Evolutionary conservation across 2,329 filamentous ascomycete species (phyloP).

Genomic region (Diaporthe destruens): DNA sequence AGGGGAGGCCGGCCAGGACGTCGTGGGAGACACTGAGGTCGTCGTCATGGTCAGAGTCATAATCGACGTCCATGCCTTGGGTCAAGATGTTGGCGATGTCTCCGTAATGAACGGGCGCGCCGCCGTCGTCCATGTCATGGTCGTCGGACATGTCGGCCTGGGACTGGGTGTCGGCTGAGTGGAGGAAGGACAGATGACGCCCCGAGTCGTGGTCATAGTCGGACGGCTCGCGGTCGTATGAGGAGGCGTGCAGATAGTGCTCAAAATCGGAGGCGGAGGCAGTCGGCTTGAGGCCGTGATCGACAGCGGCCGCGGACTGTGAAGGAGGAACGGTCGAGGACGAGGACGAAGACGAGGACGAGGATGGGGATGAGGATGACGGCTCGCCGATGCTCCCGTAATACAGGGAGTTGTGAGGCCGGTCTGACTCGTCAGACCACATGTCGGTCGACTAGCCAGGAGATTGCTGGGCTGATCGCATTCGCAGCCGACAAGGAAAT

Average conservation of each 20-base stretch:
- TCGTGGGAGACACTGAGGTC: constrained; percentile 21
- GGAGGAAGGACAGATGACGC: constrained; percentile 21
- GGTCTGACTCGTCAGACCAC: constrained; percentile 42
- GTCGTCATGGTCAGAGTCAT: constrained; percentile 36
- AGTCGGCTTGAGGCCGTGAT: constrained; percentile 12
- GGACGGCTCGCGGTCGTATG: constrained; percentile 32
- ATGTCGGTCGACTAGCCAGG: constrained; percentile 41
- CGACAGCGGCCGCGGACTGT: not conserved
- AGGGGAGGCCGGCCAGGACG: not conserved
- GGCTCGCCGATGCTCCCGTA: constrained; percentile 13
- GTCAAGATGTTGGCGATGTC: constrained; percentile 43
- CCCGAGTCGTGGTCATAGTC: constrained; percentile 27
- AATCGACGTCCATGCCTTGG: constrained; percentile 45
- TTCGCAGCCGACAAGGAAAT: constrained; percentile 32
- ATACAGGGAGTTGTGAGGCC: constrained; percentile 26
- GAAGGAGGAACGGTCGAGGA: constrained; percentile 9
- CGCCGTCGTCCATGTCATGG: constrained; percentile 46
- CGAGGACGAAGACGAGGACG: constrained; percentile 14
- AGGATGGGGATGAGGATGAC: constrained; percentile 21
- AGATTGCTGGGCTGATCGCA: constrained; percentile 32
- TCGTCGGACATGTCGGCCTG: constrained; percentile 44
- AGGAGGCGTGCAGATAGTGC: constrained; percentile 26
- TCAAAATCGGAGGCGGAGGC: constrained; percentile 17
- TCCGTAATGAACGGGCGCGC: constrained; percentile 43
- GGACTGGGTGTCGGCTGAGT: constrained; percentile 26